Percentiles rank a stretch among this genome's conserved stretches.
Conservation (phyloP, 192 early-diverging fungal genomes). For the Dispira parvispora region DNA sequence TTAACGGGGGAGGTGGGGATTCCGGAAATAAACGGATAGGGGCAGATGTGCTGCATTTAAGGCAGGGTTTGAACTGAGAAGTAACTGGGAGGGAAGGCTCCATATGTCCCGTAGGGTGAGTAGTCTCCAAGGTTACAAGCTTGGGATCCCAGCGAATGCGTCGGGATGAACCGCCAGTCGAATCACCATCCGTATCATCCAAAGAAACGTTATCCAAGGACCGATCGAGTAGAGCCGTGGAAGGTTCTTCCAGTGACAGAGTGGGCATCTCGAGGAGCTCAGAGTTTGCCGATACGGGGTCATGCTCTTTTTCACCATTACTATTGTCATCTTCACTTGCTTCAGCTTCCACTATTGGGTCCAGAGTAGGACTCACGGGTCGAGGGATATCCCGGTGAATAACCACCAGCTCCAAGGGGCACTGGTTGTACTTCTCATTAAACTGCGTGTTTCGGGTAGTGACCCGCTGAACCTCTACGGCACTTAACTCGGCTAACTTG, state of each 20-base stretch:
- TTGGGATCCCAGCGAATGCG: constrained; percentile 1
- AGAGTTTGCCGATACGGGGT: neutral
- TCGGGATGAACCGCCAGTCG: neutral
- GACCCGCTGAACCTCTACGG: neutral
- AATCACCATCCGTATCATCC: neutral
- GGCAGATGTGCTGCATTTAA: neutral
- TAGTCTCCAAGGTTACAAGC: neutral
- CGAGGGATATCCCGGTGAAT: neutral
- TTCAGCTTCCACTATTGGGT: neutral
- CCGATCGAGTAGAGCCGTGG: neutral
- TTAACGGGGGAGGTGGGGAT: neutral
- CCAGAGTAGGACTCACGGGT: neutral
- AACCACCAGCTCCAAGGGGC: constrained; percentile 3
- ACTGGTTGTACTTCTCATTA: neutral
- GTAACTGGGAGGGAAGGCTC: neutral
- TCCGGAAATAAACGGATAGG: neutral
- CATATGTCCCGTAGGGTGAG: neutral
- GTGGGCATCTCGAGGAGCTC: neutral
- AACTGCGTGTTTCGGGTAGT: constrained; percentile 1
- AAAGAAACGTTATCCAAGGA: neutral
- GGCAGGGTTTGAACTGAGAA: neutral
- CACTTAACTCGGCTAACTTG: no score
- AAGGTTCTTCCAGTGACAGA: neutral
- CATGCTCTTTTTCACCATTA: neutral
- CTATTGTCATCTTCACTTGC: neutral